Evolutionary conservation across 2,329 filamentous ascomycete species (phyloP).

Genomic region (Colletotrichum lupini): DNA sequence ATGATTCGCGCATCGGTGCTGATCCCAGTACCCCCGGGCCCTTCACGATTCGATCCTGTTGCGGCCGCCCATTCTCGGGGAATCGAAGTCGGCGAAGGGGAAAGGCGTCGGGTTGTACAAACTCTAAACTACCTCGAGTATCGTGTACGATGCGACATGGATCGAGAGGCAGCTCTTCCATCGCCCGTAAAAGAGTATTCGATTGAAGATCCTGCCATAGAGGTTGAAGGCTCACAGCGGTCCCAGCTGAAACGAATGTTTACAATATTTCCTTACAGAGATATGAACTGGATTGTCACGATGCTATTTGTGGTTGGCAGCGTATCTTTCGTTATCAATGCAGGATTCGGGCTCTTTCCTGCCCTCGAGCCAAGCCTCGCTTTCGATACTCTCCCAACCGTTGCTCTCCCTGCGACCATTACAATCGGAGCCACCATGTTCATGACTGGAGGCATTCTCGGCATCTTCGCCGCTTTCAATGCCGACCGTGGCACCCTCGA

Average conservation of each 20-base stretch:
- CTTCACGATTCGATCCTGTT: not conserved
- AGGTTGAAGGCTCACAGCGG: not conserved
- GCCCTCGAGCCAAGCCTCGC: not conserved
- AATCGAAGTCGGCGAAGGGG: not conserved
- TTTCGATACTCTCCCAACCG: not conserved
- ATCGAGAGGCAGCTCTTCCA: not conserved
- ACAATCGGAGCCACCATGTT: not conserved
- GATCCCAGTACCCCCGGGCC: not conserved
- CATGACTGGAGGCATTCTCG: not conserved
- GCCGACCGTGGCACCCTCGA: conserved; percentile 8
- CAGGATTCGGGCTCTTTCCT: not conserved
- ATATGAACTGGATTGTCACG: conserved; percentile 15
- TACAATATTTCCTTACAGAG: conserved; percentile 7
- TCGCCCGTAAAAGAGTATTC: conserved; percentile 4
- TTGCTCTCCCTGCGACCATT: not conserved
- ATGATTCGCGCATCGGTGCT: conserved; percentile 8
- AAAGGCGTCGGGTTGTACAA: not conserved
- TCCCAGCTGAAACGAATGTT: conserved; percentile 3
- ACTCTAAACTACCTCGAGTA: conserved; percentile 7
- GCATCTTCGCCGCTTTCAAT: conserved; percentile 5
- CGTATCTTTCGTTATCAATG: not conserved
- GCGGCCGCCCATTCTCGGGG: not conserved
- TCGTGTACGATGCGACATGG: not conserved
- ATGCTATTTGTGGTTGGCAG: conserved; percentile 15
- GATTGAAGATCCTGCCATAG: not conserved